Percentiles rank a stretch among this genome's conserved stretches.
These are phyloP conservation scores for Claviceps sp. DNA, from an alignment of 2,329 filamentous ascomycete species.

Conservation along the genomic window DNA sequence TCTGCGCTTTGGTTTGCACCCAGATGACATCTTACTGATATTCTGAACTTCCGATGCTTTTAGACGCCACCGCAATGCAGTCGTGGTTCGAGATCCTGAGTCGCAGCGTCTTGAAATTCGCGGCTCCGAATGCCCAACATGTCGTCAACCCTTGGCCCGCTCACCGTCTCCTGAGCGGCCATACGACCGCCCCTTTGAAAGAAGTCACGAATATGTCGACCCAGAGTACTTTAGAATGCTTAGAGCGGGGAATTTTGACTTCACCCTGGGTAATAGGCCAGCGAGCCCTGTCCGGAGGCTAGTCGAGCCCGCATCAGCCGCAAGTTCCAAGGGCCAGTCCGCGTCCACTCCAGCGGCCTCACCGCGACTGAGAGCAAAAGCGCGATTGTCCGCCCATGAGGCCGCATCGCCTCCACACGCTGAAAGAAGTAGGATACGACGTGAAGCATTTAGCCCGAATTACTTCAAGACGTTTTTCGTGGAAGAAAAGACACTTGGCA, in stretches of 20 bases:
- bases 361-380: constrained; percentile 11
- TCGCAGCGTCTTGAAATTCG: constrained; percentile 79
- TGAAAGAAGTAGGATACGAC: constrained; percentile 60
- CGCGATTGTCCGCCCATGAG: constrained; percentile 41
- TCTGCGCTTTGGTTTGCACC: neutral
- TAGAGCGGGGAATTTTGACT: constrained; percentile 38
- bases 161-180: constrained; percentile 32
- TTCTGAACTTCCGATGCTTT: neutral
- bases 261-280: constrained; percentile 29
- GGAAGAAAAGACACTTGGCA: constrained; percentile 72
- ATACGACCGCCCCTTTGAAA: constrained; percentile 29
- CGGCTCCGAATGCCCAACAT: constrained; percentile 76
- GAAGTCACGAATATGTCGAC: constrained; percentile 57
- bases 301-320: constrained; percentile 29
- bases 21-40: neutral
- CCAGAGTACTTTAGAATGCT: constrained; percentile 95
- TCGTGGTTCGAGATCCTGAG: constrained; percentile 79
- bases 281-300: constrained; percentile 42
- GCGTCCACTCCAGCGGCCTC: constrained; percentile 10
- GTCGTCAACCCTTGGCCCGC: constrained; percentile 55
- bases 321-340: constrained; percentile 6
- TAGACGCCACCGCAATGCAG: constrained; percentile 83
- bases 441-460: constrained; percentile 76
- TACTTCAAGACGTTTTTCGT: constrained; percentile 93
- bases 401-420: constrained; percentile 32